phyloP scores from a whole-genome alignment of 2,329 filamentous ascomycete species.

The Pseudogymnoascus sp. region DNA sequence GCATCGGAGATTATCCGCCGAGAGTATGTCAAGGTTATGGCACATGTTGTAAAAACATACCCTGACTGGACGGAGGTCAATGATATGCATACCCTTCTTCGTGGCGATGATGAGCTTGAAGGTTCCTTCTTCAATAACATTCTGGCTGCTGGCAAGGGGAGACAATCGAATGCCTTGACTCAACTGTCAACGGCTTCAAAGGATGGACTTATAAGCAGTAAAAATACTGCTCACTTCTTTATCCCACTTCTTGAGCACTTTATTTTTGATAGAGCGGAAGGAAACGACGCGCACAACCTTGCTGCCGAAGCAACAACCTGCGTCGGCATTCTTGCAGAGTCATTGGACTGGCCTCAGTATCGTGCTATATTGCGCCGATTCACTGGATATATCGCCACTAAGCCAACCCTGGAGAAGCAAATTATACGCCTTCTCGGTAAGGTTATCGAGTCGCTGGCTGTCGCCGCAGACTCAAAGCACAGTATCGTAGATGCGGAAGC shows the following conservation, averaged over 20 bases:
- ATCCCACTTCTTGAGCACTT: conserved; percentile 92
- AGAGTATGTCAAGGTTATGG: conserved; percentile 75
- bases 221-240: conserved; percentile 78
- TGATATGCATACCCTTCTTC: conserved; percentile 67
- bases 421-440: conserved; percentile 75
- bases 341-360: conserved; percentile 86
- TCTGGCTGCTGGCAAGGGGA: conserved; percentile 79
- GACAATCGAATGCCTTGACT: conserved; percentile 75
- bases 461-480: conserved; percentile 37
- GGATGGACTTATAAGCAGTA: conserved; percentile 59
- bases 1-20: conserved; percentile 75
- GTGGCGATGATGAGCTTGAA: conserved; percentile 47
- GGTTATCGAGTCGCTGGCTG: conserved; percentile 68
- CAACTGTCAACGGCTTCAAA: conserved; percentile 64
- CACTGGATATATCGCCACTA: conserved; percentile 71
- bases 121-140: conserved; percentile 89
- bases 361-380: conserved; percentile 77
- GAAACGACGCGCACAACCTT: conserved; percentile 72
- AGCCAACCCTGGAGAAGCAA: conserved; percentile 77
- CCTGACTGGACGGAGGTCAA: conserved; percentile 62
- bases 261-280: conserved; percentile 71
- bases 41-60: conserved; percentile 66
- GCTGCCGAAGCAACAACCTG: conserved; percentile 79
- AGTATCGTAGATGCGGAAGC: conserved; percentile 25
- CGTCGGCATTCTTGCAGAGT: conserved; percentile 66